Evolutionary conservation across 441 rosid genomes (phyloP), one percentile per base, ranked within the genome.

Genomic region (Codiaeum variegatum): DNA sequence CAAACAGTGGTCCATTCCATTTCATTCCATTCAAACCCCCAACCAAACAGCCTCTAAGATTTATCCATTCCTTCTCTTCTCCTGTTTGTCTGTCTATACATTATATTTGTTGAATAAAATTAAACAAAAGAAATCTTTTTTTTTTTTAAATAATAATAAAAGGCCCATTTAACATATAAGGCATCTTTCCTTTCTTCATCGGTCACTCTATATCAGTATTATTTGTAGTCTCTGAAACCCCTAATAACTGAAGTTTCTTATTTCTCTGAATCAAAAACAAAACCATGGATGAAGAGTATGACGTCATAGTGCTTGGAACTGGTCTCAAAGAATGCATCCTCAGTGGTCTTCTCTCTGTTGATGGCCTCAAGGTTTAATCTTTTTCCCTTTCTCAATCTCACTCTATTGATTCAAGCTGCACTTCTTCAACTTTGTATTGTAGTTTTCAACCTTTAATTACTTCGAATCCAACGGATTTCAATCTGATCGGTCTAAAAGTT

Each of bases 301-400:
- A 92, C 55, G 94, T 85, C 47, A 81, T 92, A 6, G 97, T 92
- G 54, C 76, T 92, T 66, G 96, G 96, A 26, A 90, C 97, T 66
- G 96, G 96, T 68, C 96, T 92, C 76, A 92, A 92, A 78, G 97
- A 92, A 79, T 92, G 97, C 81, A 92, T 92, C 79, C 96, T 92
- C 77, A 92, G 96, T 65, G 97, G 97, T 54, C 92, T 92, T 67
- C 91, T 90, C 79, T 92, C 96, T 66, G 96, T 92, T 71, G 97
- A 92, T 55, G 92, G 97, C 52, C 88, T 92, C 75, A 92, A 92
- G 94, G 96, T 7, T 49, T 1, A 15, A 59, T 55, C 26, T 70
- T 58, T 6, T 3, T 1, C 36, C 51, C 11, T 1, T 66, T 31
- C 42, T 46, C 44, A 29, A 6, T 77, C 55, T 29, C 3, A 63